Evolutionary conservation across 2,329 filamentous ascomycete species (phyloP).

Genomic region (Aspergillus sp.): DNA sequence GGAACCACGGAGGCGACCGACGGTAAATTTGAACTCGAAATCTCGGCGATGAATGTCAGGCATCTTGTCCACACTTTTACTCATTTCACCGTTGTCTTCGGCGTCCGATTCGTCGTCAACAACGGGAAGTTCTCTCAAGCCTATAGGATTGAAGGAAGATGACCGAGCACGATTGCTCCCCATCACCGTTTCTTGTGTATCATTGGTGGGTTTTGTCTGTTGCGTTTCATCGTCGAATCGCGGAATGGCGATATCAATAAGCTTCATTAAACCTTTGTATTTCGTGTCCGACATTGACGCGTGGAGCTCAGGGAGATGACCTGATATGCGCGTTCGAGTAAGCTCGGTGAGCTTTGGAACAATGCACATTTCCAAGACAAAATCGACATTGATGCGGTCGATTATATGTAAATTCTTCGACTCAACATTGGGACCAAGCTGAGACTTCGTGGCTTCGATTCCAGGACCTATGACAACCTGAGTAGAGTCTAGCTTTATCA

Average conservation of each 20-base stretch:
- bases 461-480: conserved; percentile 94
- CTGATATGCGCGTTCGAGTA: conserved; percentile 86
- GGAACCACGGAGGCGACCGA: conserved; percentile 90
- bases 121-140: conserved; percentile 73
- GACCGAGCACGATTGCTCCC: conserved; percentile 55
- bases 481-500: conserved; percentile 88
- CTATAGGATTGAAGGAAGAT: conserved; percentile 71
- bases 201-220: conserved; percentile 32
- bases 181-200: conserved; percentile 33
- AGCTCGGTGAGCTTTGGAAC: conserved; percentile 93
- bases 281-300: conserved; percentile 91
- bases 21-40: conserved; percentile 96
- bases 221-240: conserved; percentile 63
- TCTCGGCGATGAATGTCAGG: conserved; percentile 81
- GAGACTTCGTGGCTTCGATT: conserved; percentile 82
- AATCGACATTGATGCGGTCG: conserved; percentile 96
- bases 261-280: conserved; percentile 94
- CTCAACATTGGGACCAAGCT: conserved; percentile 68
- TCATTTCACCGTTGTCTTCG: conserved; percentile 61
- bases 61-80: conserved; percentile 46
- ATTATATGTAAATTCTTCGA: conserved; percentile 81
- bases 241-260: conserved; percentile 93
- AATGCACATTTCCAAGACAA: conserved; percentile 93
- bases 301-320: conserved; percentile 87
- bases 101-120: conserved; percentile 69